Evolutionary conservation across 2,329 filamentous ascomycete species (phyloP).

Genomic region (Lizonia empirigonia): DNA sequence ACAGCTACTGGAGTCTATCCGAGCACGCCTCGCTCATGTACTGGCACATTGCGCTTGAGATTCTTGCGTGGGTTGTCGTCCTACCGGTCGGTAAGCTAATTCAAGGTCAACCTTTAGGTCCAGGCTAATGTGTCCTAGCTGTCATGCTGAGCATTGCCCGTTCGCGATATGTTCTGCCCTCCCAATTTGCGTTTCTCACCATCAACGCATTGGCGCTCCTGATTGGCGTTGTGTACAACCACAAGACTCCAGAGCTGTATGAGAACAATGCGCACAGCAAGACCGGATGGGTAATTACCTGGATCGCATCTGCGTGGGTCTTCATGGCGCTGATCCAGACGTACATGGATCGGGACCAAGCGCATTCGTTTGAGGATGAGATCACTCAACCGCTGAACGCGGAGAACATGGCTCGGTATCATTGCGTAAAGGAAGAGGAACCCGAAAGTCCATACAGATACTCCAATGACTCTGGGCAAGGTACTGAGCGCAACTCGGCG

Average conservation of each 20-base stretch:
- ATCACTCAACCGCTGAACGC: constrained; percentile 38
- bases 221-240: constrained; percentile 66
- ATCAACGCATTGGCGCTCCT: constrained; percentile 51
- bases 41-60: constrained; percentile 73
- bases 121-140: constrained; percentile 56
- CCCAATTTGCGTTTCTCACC: constrained; percentile 64
- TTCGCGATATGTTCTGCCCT: constrained; percentile 72
- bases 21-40: constrained; percentile 65
- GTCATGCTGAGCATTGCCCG: constrained; percentile 85
- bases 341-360: constrained; percentile 58
- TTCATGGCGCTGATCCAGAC: constrained; percentile 69
- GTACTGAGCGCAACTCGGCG: constrained; percentile 71
- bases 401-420: constrained; percentile 48
- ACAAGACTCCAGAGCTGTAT: constrained; percentile 83
- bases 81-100: constrained; percentile 70
- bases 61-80: constrained; percentile 72
- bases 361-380: constrained; percentile 25
- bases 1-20: constrained; percentile 65
- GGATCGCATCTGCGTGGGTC: constrained; percentile 72
- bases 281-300: constrained; percentile 82
- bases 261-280: constrained; percentile 87
- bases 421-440: constrained; percentile 44
- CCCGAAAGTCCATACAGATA: constrained; percentile 38
- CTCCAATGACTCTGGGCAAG: constrained; percentile 61
- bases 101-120: background rate